A percentile compares a stretch with the other conserved stretches of the same genome.
Evolutionary conservation across 2,329 filamentous ascomycete genomes (phyloP).

Genomic region (Claviceps pusilla): DNA sequence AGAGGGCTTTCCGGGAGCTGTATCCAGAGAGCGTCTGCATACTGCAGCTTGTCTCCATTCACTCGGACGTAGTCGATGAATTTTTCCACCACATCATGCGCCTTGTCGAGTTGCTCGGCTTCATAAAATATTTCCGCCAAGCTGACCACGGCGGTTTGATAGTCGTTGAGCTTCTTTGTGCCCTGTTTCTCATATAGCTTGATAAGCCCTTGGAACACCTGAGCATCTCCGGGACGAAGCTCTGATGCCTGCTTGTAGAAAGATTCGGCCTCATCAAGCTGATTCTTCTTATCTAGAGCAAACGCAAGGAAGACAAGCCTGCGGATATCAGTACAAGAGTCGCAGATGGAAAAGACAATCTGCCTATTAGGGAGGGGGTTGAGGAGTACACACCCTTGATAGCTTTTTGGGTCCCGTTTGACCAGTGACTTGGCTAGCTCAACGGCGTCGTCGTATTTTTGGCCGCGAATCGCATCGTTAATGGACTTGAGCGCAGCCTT

Average conservation of each 20-base stretch:
- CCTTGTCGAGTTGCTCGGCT: conserved; percentile 47
- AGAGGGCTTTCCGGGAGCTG: conserved; percentile 68
- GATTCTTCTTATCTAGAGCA: conserved; percentile 61
- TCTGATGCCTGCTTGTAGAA: conserved; percentile 59
- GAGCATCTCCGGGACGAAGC: conserved; percentile 59
- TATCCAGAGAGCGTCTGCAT: conserved; percentile 60
- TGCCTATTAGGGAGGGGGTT: too few relatives aligned
- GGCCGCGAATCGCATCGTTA: conserved; percentile 59
- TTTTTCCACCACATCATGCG: conserved; percentile 59
- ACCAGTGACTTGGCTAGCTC: conserved; percentile 55
- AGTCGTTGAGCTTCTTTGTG: conserved; percentile 52
- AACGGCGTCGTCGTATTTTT: conserved; percentile 64
- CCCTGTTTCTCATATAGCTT: conserved; percentile 72
- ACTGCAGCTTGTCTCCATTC: conserved; percentile 57
- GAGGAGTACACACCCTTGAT: conserved; percentile 51
- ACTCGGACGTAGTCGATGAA: conserved; percentile 60
- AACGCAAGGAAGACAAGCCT: conserved; percentile 75
- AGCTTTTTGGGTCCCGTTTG: conserved; percentile 58
- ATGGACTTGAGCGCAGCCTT: conserved; percentile 74
- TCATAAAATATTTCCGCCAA: conserved; percentile 62
- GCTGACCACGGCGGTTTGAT: conserved; percentile 56
- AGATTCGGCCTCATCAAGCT: conserved; percentile 56
- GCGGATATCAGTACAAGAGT: conserved; percentile 5
- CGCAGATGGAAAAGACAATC: not conserved
- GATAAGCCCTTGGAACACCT: conserved; percentile 82